A percentile compares a stretch with the other conserved stretches of the same genome.
phyloP scores from a whole-genome alignment of 2,329 filamentous ascomycete species.

The Alternaria infectoria region DNA sequence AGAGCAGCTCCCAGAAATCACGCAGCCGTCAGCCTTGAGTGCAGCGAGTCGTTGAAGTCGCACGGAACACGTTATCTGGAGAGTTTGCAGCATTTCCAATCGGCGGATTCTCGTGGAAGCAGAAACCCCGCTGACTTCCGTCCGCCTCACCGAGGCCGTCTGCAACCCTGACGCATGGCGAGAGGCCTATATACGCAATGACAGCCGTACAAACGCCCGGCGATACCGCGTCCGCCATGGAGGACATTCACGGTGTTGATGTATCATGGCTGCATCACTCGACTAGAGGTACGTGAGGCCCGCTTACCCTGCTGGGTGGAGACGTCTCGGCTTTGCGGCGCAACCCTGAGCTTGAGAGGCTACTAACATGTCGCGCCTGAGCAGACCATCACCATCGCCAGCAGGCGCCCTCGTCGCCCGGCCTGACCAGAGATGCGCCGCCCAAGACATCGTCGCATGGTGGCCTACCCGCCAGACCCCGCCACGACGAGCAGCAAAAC shows the following conservation, averaged over 20 bases:
- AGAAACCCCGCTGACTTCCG: conserved; percentile 38
- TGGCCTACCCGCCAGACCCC: conserved; percentile 29
- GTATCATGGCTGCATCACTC: conserved; percentile 91
- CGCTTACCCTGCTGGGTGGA: conserved; percentile 29
- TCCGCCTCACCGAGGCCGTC: conserved; percentile 20
- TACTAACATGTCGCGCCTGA: conserved; percentile 23
- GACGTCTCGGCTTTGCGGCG: conserved; percentile 27
- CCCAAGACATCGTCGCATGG: conserved; percentile 46
- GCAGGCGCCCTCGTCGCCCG: conserved; percentile 45
- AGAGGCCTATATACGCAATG: conserved; percentile 25
- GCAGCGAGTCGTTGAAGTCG: conserved; percentile 9
- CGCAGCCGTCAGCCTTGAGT: conserved; percentile 13
- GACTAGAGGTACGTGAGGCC: conserved; percentile 77
- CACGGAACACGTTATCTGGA: conserved; percentile 10
- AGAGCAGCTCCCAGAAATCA: conserved; percentile 12
- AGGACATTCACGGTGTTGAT: conserved; percentile 81
- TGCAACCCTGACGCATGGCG: conserved; percentile 34
- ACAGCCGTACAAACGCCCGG: conserved; percentile 29
- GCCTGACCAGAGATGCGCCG: conserved; percentile 40
- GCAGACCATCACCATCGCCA: conserved; percentile 47
- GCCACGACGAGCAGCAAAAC: conserved; percentile 23
- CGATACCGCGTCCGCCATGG: conserved; percentile 61
- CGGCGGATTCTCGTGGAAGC: conserved; percentile 23
- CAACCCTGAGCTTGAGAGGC: conserved; percentile 12
- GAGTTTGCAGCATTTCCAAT: conserved; percentile 25